Evolutionary conservation across 2,329 filamentous ascomycete species (phyloP), one percentile per base, ranked within the genome.

Genomic region (Aspergillus udagawae): DNA sequence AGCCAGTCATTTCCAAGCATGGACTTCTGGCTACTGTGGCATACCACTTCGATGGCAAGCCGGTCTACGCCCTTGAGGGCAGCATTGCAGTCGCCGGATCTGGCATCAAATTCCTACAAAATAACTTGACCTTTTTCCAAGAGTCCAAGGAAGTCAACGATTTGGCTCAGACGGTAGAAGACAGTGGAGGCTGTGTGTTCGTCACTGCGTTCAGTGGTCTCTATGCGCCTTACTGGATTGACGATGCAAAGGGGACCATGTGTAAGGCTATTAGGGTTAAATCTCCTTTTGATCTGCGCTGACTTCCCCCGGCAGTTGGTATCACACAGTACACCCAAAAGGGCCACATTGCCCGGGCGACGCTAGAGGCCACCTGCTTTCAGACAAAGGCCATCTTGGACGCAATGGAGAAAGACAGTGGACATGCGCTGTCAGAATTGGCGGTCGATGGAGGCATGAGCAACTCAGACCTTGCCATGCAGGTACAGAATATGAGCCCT

Each of bases 171-270:
- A 84, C 81, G 0, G 86, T 89, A 2, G 72, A 82, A 47, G 88
- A 96, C 70, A 95, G 89, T 60, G 92, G 91, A 51, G 92, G 92
- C 9, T 88, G 92, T 53, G 85, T 93, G 12, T 87, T 96, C 67
- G 92, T 96, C 54, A 96, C 92, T 6, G 92, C 91, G 1, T 96
- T 96, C 72, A 92, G 88, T 71, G 92, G 92, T 49, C 82, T 96
- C 2, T 96, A 96, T 71, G 92, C 92, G 0, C 92, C 92, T 0
- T 96, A 96, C 74, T 96, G 92, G 92, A 92, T 96, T 61, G 91
- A 95, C 70, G 90, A 95, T 73, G 91, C 91, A n/a, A 88, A 92
- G 71, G 92, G 92, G 54, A 96, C 91, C 4, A 85, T 94, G 52
- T 92, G 83, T 86, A 78, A 76, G 81, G 6, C 25, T 9, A 20